phyloP scores from a whole-genome alignment of 768 basidiomycete genomes.

The Paxillus involutus region DNA sequence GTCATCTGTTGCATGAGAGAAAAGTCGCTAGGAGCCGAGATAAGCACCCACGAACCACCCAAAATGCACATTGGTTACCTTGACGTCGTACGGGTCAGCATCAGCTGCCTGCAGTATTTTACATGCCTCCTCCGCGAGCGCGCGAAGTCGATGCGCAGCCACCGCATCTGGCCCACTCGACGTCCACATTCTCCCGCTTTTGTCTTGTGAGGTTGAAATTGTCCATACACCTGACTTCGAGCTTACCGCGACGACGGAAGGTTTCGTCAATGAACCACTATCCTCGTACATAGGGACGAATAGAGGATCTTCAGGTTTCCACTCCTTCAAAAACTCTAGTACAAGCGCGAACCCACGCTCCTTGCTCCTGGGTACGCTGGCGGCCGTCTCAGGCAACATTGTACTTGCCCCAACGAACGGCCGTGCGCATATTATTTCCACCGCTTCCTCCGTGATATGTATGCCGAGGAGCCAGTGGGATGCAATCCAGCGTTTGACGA shows the following conservation, averaged over 20 bases:
- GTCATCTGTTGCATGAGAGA: slow-evolving; percentile 78
- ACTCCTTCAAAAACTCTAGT: slow-evolving; percentile 71
- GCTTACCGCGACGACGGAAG: slow-evolving; percentile 27
- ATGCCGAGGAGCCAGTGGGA: slow-evolving; percentile 81
- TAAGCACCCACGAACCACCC: slow-evolving; percentile 1
- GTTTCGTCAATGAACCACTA: slow-evolving; percentile 1
- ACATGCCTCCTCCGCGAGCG: slow-evolving; percentile 77
- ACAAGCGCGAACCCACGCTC: slow-evolving; percentile 78
- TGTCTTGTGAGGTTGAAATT: slow-evolving; percentile 79
- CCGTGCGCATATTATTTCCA: slow-evolving; percentile 82
- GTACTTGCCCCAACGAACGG: slow-evolving; percentile 62
- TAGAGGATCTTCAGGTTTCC: slow-evolving; percentile 80
- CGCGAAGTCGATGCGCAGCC: slow-evolving; percentile 69
- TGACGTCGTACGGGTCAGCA: slow-evolving; percentile 50
- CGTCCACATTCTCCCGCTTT: slow-evolving; percentile 78
- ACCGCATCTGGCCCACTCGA: slow-evolving; percentile 61
- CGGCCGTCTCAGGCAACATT: slow-evolving; percentile 34
- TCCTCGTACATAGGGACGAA: slow-evolving; percentile 69
- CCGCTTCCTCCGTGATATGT: slow-evolving; percentile 73
- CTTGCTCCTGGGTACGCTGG: slow-evolving; percentile 66
- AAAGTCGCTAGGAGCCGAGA: slow-evolving; percentile 58
- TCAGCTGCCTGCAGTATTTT: slow-evolving; percentile 54
- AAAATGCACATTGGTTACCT: slow-evolving; percentile 41
- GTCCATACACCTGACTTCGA: slow-evolving; percentile 63
- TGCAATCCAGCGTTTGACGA: slow-evolving; percentile 92